Conservation (phyloP, 768 basidiomycete species). For the Suillus bovinus region DNA sequence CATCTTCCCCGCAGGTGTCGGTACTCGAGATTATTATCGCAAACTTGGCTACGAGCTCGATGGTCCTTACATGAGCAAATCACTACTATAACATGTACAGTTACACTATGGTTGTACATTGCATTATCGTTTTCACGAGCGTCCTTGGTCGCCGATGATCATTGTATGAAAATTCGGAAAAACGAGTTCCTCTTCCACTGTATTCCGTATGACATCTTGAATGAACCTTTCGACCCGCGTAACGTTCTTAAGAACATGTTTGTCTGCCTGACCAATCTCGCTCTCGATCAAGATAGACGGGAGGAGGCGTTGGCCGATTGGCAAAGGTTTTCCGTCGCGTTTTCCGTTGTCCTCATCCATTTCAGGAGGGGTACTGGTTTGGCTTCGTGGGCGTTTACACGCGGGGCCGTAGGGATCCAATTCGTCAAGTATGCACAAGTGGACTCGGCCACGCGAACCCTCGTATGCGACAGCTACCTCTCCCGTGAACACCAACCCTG, state of each 20-base stretch:
- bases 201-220: conserved; percentile 92
- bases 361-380: conserved; percentile 58
- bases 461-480: conserved; percentile 93
- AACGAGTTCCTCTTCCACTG: conserved; percentile 92
- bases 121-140: conserved; percentile 4
- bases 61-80: conserved; percentile 98
- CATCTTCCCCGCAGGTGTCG: conserved; percentile 65
- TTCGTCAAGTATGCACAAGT: conserved; percentile 88
- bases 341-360: conserved; percentile 58
- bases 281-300: conserved; percentile 91
- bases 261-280: conserved; percentile 94
- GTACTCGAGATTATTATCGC: conserved; percentile 95
- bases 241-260: conserved; percentile 94
- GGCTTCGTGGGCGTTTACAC: conserved; percentile 48
- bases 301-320: conserved; percentile 80
- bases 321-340: conserved; percentile 63
- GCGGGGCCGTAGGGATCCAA: conserved; percentile 83
- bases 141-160: conserved; percentile 45
- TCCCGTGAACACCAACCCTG: conserved; percentile 81
- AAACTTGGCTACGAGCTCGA: conserved; percentile 93
- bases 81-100: conserved; percentile 42
- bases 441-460: conserved; percentile 75
- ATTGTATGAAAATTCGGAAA: conserved; percentile 95
- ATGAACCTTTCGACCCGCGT: conserved; percentile 94
- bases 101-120: conserved; percentile 9